A percentile compares a stretch with the other conserved stretches of the same genome.
Evolutionary conservation across 371 early-diverging fungal species (phyloP).

Genomic region (Batrachochytrium dendrobatidis): DNA sequence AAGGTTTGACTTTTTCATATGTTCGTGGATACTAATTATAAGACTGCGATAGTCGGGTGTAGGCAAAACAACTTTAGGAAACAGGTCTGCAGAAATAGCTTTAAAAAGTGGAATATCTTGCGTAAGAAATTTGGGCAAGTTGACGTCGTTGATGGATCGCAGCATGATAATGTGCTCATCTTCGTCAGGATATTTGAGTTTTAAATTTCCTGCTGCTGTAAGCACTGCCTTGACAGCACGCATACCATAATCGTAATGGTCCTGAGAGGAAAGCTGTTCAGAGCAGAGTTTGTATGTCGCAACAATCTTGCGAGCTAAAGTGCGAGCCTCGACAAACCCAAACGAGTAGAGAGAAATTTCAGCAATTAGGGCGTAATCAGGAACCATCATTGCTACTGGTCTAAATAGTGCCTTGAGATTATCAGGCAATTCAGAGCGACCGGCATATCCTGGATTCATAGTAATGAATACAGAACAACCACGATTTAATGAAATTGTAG

Average conservation of each 20-base stretch:
- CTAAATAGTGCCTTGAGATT: constrained; percentile 52
- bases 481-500: constrained; percentile 42
- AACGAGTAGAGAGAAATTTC: constrained; percentile 50
- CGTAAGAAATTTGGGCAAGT: constrained; percentile 46
- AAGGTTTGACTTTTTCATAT: constrained; percentile 42
- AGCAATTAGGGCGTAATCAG: constrained; percentile 50
- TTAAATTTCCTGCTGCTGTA: constrained; percentile 50
- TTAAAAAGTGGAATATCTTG: constrained; percentile 50
- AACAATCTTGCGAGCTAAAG: constrained; percentile 45
- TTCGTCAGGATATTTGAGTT: constrained; percentile 45
- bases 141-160: constrained; percentile 47
- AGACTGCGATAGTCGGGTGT: constrained; percentile 46
- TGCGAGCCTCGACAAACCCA: constrained; percentile 48
- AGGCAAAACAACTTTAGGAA: constrained; percentile 46
- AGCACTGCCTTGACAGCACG: constrained; percentile 51
- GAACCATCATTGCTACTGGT: constrained; percentile 35
- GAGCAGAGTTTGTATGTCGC: constrained; percentile 52
- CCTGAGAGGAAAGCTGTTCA: constrained; percentile 49
- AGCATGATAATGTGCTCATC: constrained; percentile 53
- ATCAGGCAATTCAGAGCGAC: constrained; percentile 51
- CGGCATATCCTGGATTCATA: constrained; percentile 60
- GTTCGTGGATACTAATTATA: constrained; percentile 29
- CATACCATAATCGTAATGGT: constrained; percentile 57
- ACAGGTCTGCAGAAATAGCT: constrained; percentile 47
- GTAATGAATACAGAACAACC: constrained; percentile 53